A percentile compares a stretch with the other conserved stretches of the same genome.
Conservation (phyloP, 192 early-diverging fungal species). For the Backusella tarrabulga region DNA sequence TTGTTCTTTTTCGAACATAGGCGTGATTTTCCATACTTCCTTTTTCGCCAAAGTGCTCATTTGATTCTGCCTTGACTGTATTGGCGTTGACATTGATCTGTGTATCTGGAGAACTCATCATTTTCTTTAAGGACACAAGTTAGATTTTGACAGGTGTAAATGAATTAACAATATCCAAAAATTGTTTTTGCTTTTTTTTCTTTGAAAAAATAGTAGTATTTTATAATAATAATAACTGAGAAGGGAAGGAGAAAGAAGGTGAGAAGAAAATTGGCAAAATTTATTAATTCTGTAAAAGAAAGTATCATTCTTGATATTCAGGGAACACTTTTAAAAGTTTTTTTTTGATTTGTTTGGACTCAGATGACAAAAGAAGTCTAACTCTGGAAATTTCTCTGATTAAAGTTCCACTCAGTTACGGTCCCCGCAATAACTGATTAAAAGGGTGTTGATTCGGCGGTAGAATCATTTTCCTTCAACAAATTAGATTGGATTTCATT, state of each 20-base stretch:
- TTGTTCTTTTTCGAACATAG: conserved; percentile 45
- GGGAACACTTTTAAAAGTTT: not conserved
- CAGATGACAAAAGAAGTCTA: conserved; percentile 1
- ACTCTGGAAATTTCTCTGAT: not conserved
- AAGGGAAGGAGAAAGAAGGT: not conserved
- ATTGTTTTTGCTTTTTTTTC: not conserved
- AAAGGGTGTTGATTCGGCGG: not conserved
- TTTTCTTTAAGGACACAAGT: not conserved
- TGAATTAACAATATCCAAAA: not conserved
- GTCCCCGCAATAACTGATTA: not conserved
- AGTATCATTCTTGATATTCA: not conserved
- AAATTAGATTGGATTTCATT: not conserved
- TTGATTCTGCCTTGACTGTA: not conserved
- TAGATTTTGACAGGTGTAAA: not conserved
- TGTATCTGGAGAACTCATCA: not conserved
- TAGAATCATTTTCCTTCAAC: not conserved
- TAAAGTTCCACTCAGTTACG: not conserved
- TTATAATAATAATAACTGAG: not conserved
- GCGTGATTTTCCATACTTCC: not conserved
- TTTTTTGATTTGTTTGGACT: conserved; percentile 5
- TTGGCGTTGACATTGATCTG: not conserved
- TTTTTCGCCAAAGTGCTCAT: not conserved
- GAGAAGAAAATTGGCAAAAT: not conserved
- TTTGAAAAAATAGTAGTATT: not conserved
- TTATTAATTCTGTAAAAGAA: not conserved